These are phyloP conservation scores for Gracilaria gracilis DNA, from an alignment of 23 red algal genomes.

Conservation along the genomic window DNA sequence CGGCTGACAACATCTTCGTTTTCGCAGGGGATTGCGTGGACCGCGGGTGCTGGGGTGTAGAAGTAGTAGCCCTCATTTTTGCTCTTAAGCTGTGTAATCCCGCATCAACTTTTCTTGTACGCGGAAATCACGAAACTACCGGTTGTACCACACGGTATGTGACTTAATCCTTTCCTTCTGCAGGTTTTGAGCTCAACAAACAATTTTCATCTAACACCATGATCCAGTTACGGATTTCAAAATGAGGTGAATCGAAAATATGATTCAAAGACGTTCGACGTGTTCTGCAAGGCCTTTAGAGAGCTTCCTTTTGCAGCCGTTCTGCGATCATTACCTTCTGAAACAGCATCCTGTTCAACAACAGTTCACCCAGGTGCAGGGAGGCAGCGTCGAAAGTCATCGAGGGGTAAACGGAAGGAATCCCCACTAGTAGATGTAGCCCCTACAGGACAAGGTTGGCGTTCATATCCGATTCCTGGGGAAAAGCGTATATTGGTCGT, in stretches of 20 bases:
- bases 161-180: neutral
- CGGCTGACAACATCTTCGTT: slow-evolving; percentile 57
- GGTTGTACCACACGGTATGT: slow-evolving; percentile 51
- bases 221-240: slow-evolving; percentile 56
- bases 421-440: neutral
- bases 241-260: slow-evolving; percentile 69
- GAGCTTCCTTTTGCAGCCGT: slow-evolving; percentile 71
- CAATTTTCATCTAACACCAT: slow-evolving; percentile 6
- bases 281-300: slow-evolving; percentile 55
- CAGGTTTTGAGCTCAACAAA: neutral
- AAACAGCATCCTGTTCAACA: too few species aligned
- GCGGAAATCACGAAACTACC: slow-evolving; percentile 90
- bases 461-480: slow-evolving; percentile 24
- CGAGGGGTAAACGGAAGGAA: neutral
- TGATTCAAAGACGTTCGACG: slow-evolving; percentile 1
- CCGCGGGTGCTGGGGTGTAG: slow-evolving; percentile 78
- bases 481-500: slow-evolving; percentile 76
- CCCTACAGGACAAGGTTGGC: slow-evolving; percentile 27
- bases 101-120: slow-evolving; percentile 55
- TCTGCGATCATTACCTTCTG: slow-evolving; percentile 9
- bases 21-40: slow-evolving; percentile 89
- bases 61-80: slow-evolving; percentile 65
- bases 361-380: neutral
- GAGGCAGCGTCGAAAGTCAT: neutral
- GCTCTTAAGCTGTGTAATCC: slow-evolving; percentile 72